Percentiles rank a stretch among this genome's conserved stretches.
Conservation (phyloP, 768 basidiomycete genomes). For the Phylloporus sp. region DNA sequence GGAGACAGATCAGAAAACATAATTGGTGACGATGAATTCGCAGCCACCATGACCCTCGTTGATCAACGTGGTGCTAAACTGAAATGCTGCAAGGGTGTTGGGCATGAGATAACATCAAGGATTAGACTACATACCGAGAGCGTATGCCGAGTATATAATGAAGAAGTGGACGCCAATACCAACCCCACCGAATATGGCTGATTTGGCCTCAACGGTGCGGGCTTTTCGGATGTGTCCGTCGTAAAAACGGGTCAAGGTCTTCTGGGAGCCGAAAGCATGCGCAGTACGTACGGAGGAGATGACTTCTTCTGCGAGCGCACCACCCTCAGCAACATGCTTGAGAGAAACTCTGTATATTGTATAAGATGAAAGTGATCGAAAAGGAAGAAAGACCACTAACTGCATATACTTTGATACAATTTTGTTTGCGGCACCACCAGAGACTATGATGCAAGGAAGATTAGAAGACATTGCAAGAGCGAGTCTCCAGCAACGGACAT, state of each 20-base stretch:
- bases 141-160: slow-evolving; percentile 73
- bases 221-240: slow-evolving; percentile 54
- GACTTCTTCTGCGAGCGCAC: slow-evolving; percentile 87
- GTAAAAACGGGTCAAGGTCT: slow-evolving; percentile 58
- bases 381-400: slow-evolving; percentile 37
- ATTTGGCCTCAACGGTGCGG: slow-evolving; percentile 48
- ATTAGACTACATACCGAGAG: slow-evolving; percentile 42
- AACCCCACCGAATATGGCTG: slow-evolving; percentile 55
- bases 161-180: slow-evolving; percentile 77
- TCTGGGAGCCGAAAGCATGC: slow-evolving; percentile 86
- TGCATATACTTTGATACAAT: slow-evolving; percentile 60
- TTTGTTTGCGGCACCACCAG: slow-evolving; percentile 71
- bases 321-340: slow-evolving; percentile 71
- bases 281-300: slow-evolving; percentile 86
- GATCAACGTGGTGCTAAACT: slow-evolving; percentile 85
- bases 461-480: slow-evolving; percentile 80
- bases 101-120: background rate
- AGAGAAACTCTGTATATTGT: slow-evolving; percentile 50
- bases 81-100: slow-evolving; percentile 61
- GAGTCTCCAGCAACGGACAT: slow-evolving; percentile 67
- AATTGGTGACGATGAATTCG: background rate
- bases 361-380: background rate
- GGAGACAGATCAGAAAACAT: background rate
- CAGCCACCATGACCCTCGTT: slow-evolving; percentile 47
- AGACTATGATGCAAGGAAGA: slow-evolving; percentile 74